Conservation (phyloP, 768 basidiomycete genomes). For the Rossbeevera mucosa region DNA sequence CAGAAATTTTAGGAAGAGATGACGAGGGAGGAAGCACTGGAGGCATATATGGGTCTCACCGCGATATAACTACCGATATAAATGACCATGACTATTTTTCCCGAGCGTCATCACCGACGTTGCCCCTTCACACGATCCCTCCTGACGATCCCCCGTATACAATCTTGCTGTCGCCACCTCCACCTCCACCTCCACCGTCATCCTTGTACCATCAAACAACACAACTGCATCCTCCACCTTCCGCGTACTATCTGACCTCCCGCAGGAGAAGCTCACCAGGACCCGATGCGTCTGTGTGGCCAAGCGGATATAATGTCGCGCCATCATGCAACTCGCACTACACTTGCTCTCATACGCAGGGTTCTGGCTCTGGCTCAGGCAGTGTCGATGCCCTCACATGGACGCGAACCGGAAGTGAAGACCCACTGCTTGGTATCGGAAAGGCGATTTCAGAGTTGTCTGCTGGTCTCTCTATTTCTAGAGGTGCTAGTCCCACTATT, state of each 20-base stretch:
- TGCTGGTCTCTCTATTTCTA: conserved; percentile 1
- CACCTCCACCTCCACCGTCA: conserved; percentile 4
- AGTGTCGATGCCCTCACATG: conserved; percentile 26
- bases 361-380: conserved; percentile 23
- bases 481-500: conserved; percentile 6
- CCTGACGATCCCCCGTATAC: conserved; percentile 16
- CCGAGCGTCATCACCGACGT: conserved; percentile 22
- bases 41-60: conserved; percentile 25
- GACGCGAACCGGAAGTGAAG: conserved; percentile 30
- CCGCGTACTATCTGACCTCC: conserved; percentile 17
- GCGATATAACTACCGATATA: conserved; percentile 5
- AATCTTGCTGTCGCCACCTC: conserved; percentile 25
- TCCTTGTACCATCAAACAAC: conserved; percentile 3
- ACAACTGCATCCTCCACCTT: conserved; percentile 23
- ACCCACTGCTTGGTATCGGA: conserved; percentile 21
- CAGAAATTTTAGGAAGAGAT: conserved; percentile 9
- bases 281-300: conserved; percentile 25
- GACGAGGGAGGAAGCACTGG: conserved; percentile 27
- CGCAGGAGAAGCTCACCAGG: conserved; percentile 26
- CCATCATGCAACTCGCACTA: conserved; percentile 28
- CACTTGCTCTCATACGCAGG: conserved; percentile 26
- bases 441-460: conserved; percentile 8
- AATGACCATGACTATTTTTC: conserved; percentile 8
- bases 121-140: conserved; percentile 15
- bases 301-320: conserved; percentile 20